Evolutionary conservation across 345 rosid genomes (phyloP).

Genomic region (Aethionema arabicum): DNA sequence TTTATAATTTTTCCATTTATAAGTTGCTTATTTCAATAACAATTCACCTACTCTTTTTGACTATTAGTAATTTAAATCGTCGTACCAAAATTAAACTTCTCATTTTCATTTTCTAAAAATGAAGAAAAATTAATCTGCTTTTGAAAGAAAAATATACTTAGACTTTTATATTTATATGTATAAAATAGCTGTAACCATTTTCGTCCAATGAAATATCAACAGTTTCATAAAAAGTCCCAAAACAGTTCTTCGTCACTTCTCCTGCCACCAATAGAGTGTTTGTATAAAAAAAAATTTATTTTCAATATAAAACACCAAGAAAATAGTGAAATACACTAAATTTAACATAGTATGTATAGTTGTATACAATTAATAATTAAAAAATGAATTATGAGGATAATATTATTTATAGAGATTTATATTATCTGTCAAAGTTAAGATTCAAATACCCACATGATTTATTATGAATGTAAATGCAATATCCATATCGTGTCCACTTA

Average conservation of each 20-base stretch:
- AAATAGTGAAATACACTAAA: slow-evolving; percentile 5
- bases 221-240: slow-evolving; percentile 29
- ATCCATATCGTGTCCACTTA: slow-evolving; percentile 23
- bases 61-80: no score
- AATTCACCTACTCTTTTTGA: no score
- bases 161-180: no score
- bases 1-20: no score
- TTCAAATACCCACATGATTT: slow-evolving; percentile 24
- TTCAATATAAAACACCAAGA: not conserved
- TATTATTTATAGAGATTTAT: slow-evolving; percentile 20
- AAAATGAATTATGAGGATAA: slow-evolving; percentile 9
- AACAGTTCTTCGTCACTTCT: slow-evolving; percentile 23
- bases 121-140: no score
- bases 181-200: slow-evolving; percentile 34
- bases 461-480: slow-evolving; percentile 19
- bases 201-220: slow-evolving; percentile 27
- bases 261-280: slow-evolving; percentile 16
- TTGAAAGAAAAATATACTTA: no score
- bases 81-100: no score
- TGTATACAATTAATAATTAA: slow-evolving; percentile 18
- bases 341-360: not conserved
- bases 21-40: no score
- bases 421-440: slow-evolving; percentile 18
- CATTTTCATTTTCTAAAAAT: no score
- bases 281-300: not conserved